Percentiles rank a stretch among this genome's conserved stretches.
Conservation (phyloP, 768 basidiomycete species). For the Kwoniella pini region DNA sequence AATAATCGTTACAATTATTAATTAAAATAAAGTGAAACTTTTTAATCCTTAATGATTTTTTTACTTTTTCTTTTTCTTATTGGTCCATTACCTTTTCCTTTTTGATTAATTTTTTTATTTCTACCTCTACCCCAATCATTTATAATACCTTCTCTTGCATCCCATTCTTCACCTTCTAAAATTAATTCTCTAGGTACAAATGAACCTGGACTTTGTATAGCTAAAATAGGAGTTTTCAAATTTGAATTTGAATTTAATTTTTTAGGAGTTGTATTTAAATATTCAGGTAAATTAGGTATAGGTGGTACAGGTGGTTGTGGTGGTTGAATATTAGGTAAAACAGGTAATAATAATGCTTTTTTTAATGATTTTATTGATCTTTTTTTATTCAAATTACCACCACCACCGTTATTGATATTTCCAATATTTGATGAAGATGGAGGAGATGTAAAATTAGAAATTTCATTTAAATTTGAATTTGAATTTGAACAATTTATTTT, state of each 20-base stretch:
- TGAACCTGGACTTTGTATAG: conserved; percentile 50
- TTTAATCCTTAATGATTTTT: conserved; percentile 21
- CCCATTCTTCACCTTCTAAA: conserved; percentile 54
- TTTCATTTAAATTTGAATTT: conserved; percentile 38
- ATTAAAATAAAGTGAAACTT: not conserved
- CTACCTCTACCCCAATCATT: conserved; percentile 24
- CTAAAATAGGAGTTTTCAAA: conserved; percentile 37
- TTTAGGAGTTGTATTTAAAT: conserved; percentile 14
- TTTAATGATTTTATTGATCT: conserved; percentile 52
- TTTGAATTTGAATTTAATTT: conserved; percentile 3
- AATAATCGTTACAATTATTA: too few relatives aligned
- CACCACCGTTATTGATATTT: not conserved
- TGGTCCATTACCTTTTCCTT: conserved; percentile 10
- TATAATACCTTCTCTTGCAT: conserved; percentile 44
- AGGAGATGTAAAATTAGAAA: not conserved
- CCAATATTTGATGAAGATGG: conserved; percentile 1
- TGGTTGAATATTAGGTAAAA: conserved; percentile 15
- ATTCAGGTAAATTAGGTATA: conserved; percentile 17
- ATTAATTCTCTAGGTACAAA: conserved; percentile 48
- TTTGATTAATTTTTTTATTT: not conserved
- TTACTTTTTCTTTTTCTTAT: conserved; percentile 18
- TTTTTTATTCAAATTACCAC: not conserved
- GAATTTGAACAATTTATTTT: not conserved
- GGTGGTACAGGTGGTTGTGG: conserved; percentile 31
- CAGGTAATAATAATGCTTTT: conserved; percentile 37